These are phyloP conservation scores for Chrysosporium queenslandicum DNA, from an alignment of 2,329 filamentous ascomycete genomes.

Conservation along the genomic window DNA sequence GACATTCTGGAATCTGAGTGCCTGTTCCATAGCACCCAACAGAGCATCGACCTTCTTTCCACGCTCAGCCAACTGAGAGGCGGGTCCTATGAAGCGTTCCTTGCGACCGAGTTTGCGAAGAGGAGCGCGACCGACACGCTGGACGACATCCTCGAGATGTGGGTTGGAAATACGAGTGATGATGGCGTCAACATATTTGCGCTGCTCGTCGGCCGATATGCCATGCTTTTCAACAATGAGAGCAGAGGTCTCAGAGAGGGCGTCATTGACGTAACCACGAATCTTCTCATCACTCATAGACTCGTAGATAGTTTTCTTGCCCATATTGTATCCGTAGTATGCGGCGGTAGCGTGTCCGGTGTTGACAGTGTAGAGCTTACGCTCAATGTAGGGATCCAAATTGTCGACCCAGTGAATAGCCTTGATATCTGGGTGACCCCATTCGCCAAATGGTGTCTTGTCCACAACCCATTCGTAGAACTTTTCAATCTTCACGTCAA, in stretches of 20 bases:
- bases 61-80: conserved; percentile 74
- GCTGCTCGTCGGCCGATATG: conserved; percentile 64
- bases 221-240: conserved; percentile 81
- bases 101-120: conserved; percentile 88
- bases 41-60: conserved; percentile 63
- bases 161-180: conserved; percentile 88
- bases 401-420: conserved; percentile 90
- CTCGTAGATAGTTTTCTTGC: conserved; percentile 82
- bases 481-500: conserved; percentile 92
- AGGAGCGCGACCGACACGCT: conserved; percentile 89
- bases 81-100: conserved; percentile 91
- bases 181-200: conserved; percentile 84
- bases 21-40: conserved; percentile 77
- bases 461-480: conserved; percentile 99
- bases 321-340: conserved; percentile 82
- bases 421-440: conserved; percentile 61
- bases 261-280: conserved; percentile 65
- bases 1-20: conserved; percentile 90
- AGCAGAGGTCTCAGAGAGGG: conserved; percentile 72
- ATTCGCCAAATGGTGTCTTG: conserved; percentile 65
- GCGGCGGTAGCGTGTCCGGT: conserved; percentile 92
- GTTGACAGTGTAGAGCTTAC: conserved; percentile 99
- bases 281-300: conserved; percentile 74
- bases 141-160: conserved; percentile 80
- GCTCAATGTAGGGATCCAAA: conserved; percentile 91